A percentile compares a stretch with the other conserved stretches of the same genome.
These are phyloP conservation scores for Jackrogersella multiformis DNA, from an alignment of 495 filamentous ascomycete species.

Conservation along the genomic window DNA sequence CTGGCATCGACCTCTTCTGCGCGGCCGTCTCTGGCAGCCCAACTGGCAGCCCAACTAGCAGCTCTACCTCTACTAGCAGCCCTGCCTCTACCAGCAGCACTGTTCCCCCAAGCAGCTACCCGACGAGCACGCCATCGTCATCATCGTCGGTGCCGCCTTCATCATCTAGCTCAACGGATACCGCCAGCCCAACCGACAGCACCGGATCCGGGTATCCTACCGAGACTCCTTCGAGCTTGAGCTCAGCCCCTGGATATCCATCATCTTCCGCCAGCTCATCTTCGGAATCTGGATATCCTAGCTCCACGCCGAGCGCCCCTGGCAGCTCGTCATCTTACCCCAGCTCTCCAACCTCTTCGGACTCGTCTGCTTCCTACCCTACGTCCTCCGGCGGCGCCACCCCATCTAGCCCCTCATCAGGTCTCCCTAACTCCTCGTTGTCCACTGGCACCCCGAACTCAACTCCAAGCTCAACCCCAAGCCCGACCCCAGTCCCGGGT, in stretches of 20 bases:
- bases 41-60: too few species aligned
- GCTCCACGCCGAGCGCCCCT: constrained; percentile 7
- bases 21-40: constrained; percentile 31
- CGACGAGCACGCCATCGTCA: constrained; percentile 10
- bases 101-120: constrained; percentile 6
- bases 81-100: constrained; percentile 22
- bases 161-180: constrained; percentile 13
- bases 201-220: constrained; percentile 15
- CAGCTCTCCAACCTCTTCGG: not conserved
- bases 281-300: constrained; percentile 7
- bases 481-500: constrained; percentile 14
- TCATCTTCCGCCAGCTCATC: not conserved
- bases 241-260: constrained; percentile 1
- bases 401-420: constrained; percentile 1
- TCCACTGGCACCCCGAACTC: too few species aligned
- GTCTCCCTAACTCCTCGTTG: constrained; percentile 1
- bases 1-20: constrained; percentile 43
- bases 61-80: constrained; percentile 33
- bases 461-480: not conserved
- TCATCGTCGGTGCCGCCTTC: constrained; percentile 13
- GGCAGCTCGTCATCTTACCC: not conserved
- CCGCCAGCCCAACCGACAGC: not conserved
- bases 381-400: not conserved
- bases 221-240: constrained; percentile 13
- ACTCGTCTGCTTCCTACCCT: constrained; percentile 2